phyloP scores from a whole-genome alignment of 306 rosid species.

The Sphenostylis stenocarpa region DNA sequence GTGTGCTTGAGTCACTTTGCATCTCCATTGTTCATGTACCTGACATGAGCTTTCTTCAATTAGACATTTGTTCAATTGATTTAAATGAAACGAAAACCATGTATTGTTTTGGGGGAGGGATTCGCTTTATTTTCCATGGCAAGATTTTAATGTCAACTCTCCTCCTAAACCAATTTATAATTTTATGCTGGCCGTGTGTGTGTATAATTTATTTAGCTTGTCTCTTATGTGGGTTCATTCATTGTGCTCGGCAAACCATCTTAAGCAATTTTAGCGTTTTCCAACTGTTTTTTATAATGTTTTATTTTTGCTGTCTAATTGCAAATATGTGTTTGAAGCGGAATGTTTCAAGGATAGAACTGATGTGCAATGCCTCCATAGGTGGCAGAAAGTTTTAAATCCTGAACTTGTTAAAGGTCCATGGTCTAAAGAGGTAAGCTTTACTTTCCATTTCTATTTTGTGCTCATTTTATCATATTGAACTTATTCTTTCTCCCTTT shows the following conservation, averaged over 20 bases:
- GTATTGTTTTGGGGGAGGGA: neutral
- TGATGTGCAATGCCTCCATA: constrained; percentile 97
- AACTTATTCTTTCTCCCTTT: neutral
- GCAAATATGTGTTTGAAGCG: constrained; percentile 53
- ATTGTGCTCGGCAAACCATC: neutral
- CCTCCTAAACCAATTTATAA: neutral
- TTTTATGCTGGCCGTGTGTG: neutral
- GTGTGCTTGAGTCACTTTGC: neutral
- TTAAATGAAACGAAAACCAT: neutral
- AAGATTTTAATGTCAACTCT: neutral
- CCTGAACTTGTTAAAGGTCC: constrained; percentile 99
- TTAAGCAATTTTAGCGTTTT: neutral
- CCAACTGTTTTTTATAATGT: constrained; percentile 12
- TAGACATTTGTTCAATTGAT: neutral
- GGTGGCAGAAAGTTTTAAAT: constrained; percentile 99
- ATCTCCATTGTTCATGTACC: neutral
- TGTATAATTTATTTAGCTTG: neutral
- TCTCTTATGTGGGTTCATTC: neutral
- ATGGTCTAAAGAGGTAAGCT: constrained; percentile 96
- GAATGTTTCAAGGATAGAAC: constrained; percentile 95
- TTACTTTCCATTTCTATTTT: constrained; percentile 12
- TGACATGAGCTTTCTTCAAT: neutral
- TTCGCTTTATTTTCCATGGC: neutral
- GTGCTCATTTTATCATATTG: neutral
- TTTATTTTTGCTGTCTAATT: constrained; percentile 35